phyloP scores from a whole-genome alignment of 2,329 filamentous ascomycete species.

The Aspergillus melleus region DNA sequence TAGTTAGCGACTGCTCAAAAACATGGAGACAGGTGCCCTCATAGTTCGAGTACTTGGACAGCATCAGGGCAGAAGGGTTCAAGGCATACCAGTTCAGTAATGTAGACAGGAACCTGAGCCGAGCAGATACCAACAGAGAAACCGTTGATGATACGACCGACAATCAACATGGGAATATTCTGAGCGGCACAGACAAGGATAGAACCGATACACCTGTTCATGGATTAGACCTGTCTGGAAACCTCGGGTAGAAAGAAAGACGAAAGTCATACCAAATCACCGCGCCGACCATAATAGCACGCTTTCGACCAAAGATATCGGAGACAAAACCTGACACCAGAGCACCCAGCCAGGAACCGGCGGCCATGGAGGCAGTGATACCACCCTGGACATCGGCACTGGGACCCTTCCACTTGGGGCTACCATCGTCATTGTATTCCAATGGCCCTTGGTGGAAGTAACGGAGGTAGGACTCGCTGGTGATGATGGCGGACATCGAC shows the following conservation, averaged over 20 bases:
- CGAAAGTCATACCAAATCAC: slow-evolving; percentile 48
- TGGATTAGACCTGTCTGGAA: slow-evolving; percentile 1
- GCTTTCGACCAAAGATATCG: slow-evolving; percentile 56
- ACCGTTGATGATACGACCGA: slow-evolving; percentile 70
- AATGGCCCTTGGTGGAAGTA: slow-evolving; percentile 63
- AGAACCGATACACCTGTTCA: slow-evolving; percentile 51
- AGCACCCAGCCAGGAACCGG: slow-evolving; percentile 67
- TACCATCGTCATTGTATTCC: slow-evolving; percentile 31
- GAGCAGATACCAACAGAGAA: slow-evolving; percentile 73
- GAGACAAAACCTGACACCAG: slow-evolving; percentile 56
- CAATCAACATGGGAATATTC: slow-evolving; percentile 69
- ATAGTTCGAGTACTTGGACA: too few relatives aligned
- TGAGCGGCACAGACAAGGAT: slow-evolving; percentile 64
- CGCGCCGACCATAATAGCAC: slow-evolving; percentile 54
- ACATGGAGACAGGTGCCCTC: slow-evolving; percentile 58
- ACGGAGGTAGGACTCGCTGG: slow-evolving; percentile 67
- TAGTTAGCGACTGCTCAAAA: slow-evolving; percentile 46
- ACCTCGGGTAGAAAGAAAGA: not conserved
- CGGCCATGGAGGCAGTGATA: slow-evolving; percentile 73
- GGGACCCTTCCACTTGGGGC: slow-evolving; percentile 43
- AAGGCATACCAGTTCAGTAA: slow-evolving; percentile 59
- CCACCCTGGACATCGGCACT: slow-evolving; percentile 60
- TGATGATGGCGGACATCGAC: slow-evolving; percentile 69
- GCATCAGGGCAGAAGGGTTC: not conserved
- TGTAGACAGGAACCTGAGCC: slow-evolving; percentile 69